Evolutionary conservation across 1,284 basidiomycete species (phyloP).

Genomic region (Ceratobasidium sp.): DNA sequence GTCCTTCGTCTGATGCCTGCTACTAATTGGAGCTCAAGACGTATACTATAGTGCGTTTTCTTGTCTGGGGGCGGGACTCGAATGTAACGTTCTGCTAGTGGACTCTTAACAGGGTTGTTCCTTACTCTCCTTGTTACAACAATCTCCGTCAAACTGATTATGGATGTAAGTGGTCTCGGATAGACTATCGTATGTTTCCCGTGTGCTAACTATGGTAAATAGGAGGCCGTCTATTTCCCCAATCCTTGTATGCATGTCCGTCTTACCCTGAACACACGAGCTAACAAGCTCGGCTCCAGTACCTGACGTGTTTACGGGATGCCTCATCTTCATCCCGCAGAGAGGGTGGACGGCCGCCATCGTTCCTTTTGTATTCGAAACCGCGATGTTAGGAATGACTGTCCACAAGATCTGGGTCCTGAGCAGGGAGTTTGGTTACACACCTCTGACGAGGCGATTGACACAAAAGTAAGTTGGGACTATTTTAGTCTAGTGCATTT

Average conservation of each 20-base stretch:
- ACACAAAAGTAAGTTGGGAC: constrained; percentile 19
- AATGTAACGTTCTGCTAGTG: not conserved
- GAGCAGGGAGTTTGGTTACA: constrained; percentile 15
- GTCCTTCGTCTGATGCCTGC: not conserved
- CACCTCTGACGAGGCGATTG: constrained; percentile 9
- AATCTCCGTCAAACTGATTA: not conserved
- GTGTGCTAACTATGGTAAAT: no score
- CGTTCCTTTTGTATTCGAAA: constrained; percentile 17
- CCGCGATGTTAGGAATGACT: not conserved
- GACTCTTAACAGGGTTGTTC: not conserved
- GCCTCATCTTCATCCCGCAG: constrained; percentile 4
- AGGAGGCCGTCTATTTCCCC: constrained; percentile 5
- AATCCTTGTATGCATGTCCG: constrained; percentile 4
- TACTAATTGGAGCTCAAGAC: not conserved
- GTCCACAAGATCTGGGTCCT: constrained; percentile 2
- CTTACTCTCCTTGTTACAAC: not conserved
- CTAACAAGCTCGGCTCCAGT: not conserved
- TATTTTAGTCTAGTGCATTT: no score
- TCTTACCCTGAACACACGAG: not conserved
- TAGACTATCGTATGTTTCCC: not conserved
- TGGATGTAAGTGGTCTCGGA: constrained; percentile 11
- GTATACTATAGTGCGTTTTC: constrained; percentile 4
- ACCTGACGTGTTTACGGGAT: constrained; percentile 19
- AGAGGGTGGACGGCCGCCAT: constrained; percentile 18
- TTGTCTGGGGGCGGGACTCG: no score